A percentile compares a stretch with the other conserved stretches of the same genome.
Conservation (phyloP, 228 moss, liverwort and hornwort genomes). For the Sphagnum fallax region DNA sequence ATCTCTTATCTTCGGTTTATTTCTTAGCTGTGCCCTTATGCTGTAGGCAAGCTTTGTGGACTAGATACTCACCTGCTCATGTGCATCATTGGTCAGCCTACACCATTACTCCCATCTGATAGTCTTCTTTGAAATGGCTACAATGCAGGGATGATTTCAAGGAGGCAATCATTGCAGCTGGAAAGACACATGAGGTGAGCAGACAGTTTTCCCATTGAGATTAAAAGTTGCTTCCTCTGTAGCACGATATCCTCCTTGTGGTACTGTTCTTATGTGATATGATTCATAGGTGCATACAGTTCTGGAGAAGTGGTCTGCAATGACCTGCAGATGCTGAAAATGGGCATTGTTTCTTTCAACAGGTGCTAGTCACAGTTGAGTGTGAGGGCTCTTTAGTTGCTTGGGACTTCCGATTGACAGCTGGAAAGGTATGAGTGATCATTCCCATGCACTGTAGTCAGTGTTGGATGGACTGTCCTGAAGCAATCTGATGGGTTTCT, state of each 20-base stretch:
- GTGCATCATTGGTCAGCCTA: too few relatives aligned
- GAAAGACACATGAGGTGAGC: constrained; percentile 73
- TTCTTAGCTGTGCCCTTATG: too few relatives aligned
- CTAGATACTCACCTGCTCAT: too few relatives aligned
- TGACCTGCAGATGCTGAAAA: too few relatives aligned
- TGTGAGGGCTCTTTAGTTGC: constrained; percentile 71
- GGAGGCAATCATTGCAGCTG: constrained; percentile 71
- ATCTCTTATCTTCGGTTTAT: neutral
- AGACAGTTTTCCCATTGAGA: neutral
- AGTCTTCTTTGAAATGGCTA: neutral
- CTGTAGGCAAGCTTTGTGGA: too few relatives aligned
- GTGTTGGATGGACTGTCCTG: too few relatives aligned
- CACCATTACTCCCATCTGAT: neutral
- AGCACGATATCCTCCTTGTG: too few relatives aligned
- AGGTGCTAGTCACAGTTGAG: constrained; percentile 80
- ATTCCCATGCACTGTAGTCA: too few relatives aligned
- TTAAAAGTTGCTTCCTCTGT: neutral
- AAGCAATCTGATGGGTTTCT: too few relatives aligned
- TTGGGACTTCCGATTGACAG: constrained; percentile 88
- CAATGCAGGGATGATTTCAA: constrained; percentile 49
- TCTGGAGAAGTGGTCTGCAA: too few relatives aligned
- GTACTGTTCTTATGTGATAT: too few relatives aligned
- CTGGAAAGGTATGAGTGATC: constrained; percentile 66
- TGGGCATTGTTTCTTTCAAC: neutral
- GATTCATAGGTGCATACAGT: too few relatives aligned